Evolutionary conservation across 2,329 filamentous ascomycete species (phyloP), one percentile per base, ranked within the genome.

Genomic region (Trichophyton verrucosum): DNA sequence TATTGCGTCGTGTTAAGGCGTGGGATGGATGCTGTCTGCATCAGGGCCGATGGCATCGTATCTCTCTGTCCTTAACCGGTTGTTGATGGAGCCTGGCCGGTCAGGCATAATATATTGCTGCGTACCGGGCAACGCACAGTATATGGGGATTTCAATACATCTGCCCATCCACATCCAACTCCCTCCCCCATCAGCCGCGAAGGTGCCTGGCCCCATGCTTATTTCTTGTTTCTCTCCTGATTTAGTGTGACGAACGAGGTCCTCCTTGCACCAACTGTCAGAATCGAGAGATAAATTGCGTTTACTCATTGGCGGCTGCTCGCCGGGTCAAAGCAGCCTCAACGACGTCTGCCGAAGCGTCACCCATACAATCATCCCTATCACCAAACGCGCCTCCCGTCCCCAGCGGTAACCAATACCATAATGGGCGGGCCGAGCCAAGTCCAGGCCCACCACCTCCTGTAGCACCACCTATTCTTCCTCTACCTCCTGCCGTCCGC

Each of bases 261-360:
- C 73, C 73, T n/a, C 71, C 71, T 30, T 75, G 73, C 63, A 64
- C 68, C 30, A 74, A 75, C 62, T 75, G 73, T 64, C 65, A 68
- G n/a, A 69, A 68, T 13, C 68, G 73, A 3, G 69, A 74, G 60
- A 64, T 75, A 40, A 60, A 66, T 59, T 75, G 73, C 60, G 67
- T 66, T 20, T 66, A 60, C 49, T 57, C 55, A 69, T 57, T 36
- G n/a, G 24, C 55, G 17, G 53, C 40, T 47, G 51, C 55, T 24
- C 36, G 55, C 33, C 30, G 36, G 13, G 9, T 27, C 17, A 57
- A 20, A 44, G 55, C 36, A 20, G 33, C 33, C 33, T 17, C 36
- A 40, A 57, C 40, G 33, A 27, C 36, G 22, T 44, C 55, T n/a
- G 20, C 33, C 6, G 57, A 47, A 13, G 57, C 15, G 15, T 42